phyloP scores from a whole-genome alignment of 2,329 filamentous ascomycete genomes.

The Hypoxylon sp. region DNA sequence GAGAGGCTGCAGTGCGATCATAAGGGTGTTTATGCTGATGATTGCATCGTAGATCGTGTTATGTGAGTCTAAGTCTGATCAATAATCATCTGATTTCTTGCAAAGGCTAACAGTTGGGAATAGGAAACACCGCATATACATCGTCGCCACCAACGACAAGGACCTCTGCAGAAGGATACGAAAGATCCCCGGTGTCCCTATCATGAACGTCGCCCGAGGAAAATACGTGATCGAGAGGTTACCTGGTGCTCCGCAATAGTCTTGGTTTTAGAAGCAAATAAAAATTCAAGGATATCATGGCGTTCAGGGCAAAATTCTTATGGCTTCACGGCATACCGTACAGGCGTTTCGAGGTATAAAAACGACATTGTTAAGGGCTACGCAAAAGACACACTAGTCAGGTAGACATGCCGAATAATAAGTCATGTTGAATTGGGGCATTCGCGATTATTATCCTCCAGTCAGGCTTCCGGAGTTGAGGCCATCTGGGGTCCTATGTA shows the following conservation, averaged over 20 bases:
- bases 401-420: slow-evolving; percentile 14
- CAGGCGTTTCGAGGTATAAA: slow-evolving; percentile 30
- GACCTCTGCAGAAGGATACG: slow-evolving; percentile 86
- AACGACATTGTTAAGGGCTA: slow-evolving; percentile 9
- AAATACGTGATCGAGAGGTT: slow-evolving; percentile 96
- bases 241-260: slow-evolving; percentile 80
- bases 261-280: background rate
- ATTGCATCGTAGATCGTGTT: slow-evolving; percentile 68
- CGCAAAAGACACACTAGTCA: slow-evolving; percentile 13
- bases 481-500: slow-evolving; percentile 41
- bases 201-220: slow-evolving; percentile 85
- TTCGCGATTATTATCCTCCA: slow-evolving; percentile 44
- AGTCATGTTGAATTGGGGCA: slow-evolving; percentile 46
- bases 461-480: slow-evolving; percentile 17
- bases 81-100: no score
- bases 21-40: slow-evolving; percentile 82
- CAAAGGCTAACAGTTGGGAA: slow-evolving; percentile 5
- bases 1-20: slow-evolving; percentile 90
- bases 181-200: slow-evolving; percentile 80
- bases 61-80: slow-evolving; percentile 42
- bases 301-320: slow-evolving; percentile 28
- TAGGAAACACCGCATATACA: slow-evolving; percentile 73
- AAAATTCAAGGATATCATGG: slow-evolving; percentile 23
- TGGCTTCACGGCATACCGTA: slow-evolving; percentile 33
- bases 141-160: slow-evolving; percentile 79